phyloP scores from a whole-genome alignment of 148 eudicot genomes.

The Dysphania ambrosioides region DNA sequence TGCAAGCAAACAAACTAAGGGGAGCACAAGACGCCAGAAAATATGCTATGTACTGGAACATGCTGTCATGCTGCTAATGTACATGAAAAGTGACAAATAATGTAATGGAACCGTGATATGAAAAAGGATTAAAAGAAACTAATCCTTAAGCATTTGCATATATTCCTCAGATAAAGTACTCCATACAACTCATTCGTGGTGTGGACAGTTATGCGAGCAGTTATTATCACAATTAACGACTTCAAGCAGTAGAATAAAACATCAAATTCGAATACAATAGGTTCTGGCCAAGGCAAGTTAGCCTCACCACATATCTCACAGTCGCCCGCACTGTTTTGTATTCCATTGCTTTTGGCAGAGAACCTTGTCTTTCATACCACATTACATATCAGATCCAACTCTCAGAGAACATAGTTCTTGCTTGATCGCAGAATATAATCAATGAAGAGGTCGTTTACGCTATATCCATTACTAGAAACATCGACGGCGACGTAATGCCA shows the following conservation, averaged over 20 bases:
- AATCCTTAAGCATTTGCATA: conserved; percentile 3
- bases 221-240: background rate
- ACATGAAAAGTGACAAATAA: background rate
- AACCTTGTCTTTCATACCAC: background rate
- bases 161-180: background rate
- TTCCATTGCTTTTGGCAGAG: background rate
- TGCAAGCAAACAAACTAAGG: too few relatives aligned
- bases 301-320: background rate
- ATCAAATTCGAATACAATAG: background rate
- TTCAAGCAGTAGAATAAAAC: background rate
- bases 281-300: background rate
- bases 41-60: conserved; percentile 5
- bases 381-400: background rate
- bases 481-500: background rate
- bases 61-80: background rate
- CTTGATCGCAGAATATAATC: too few relatives aligned
- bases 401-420: background rate
- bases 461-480: too few relatives aligned
- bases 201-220: background rate
- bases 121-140: background rate
- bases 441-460: too few relatives aligned
- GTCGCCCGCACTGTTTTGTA: background rate
- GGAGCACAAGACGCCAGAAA: background rate
- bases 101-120: background rate
- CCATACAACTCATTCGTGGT: background rate